phyloP scores from a whole-genome alignment of 2,329 filamentous ascomycete genomes.

The Parascedosporium putredinis region DNA sequence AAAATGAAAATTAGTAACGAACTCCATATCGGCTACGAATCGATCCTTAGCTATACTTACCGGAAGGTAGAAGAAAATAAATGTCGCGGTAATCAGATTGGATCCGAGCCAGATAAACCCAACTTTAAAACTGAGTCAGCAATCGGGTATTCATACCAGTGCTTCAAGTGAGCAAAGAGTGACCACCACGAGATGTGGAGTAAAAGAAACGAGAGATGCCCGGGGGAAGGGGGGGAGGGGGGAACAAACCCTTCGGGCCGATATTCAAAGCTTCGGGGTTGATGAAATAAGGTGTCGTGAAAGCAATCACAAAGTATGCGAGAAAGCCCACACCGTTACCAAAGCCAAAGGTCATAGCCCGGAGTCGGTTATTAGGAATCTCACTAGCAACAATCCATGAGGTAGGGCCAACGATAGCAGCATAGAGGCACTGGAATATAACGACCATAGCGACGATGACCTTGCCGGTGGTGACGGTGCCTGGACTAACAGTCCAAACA shows the following conservation, averaged over 20 bases:
- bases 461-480: slow-evolving; percentile 9
- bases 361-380: slow-evolving; percentile 9
- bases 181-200: too few relatives aligned
- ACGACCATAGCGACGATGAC: slow-evolving; percentile 9
- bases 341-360: slow-evolving; percentile 9
- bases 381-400: slow-evolving; percentile 9
- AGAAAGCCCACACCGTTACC: slow-evolving; percentile 8
- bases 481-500: slow-evolving; percentile 7
- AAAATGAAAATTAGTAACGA: background rate
- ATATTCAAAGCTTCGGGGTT: slow-evolving; percentile 10
- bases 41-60: slow-evolving; percentile 6
- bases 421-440: slow-evolving; percentile 10
- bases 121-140: slow-evolving; percentile 8
- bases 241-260: slow-evolving; percentile 9
- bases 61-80: slow-evolving; percentile 11
- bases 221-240: too few relatives aligned
- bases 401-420: slow-evolving; percentile 8
- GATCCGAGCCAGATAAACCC: slow-evolving; percentile 10
- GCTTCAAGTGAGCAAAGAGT: too few relatives aligned
- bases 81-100: slow-evolving; percentile 9
- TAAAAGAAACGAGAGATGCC: too few relatives aligned
- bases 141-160: too few relatives aligned
- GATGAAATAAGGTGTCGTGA: slow-evolving; percentile 10
- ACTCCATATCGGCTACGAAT: background rate
- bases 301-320: slow-evolving; percentile 9